phyloP scores from a whole-genome alignment of 2,329 filamentous ascomycete genomes.

The Lachnellula occidentalis region DNA sequence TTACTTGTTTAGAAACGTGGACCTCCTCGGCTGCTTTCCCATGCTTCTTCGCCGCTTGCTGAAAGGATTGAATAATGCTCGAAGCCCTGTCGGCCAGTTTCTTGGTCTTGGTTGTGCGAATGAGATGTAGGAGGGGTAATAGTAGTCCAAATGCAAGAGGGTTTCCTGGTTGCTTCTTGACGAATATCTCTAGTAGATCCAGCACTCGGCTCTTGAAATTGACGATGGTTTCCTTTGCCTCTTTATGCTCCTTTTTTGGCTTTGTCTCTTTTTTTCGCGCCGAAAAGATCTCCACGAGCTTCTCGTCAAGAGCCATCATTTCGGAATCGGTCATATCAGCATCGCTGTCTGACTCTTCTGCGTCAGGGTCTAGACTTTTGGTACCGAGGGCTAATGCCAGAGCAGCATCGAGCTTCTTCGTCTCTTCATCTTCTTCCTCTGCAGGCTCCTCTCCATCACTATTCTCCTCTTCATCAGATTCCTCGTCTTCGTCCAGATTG shows the following conservation, averaged over 20 bases:
- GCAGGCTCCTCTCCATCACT: constrained; percentile 35
- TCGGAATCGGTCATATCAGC: constrained; percentile 92
- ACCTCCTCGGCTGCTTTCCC: constrained; percentile 36
- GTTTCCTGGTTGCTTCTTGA: constrained; percentile 70
- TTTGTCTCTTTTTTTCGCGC: constrained; percentile 61
- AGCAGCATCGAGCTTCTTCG: constrained; percentile 56
- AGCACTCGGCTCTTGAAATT: constrained; percentile 94
- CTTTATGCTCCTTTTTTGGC: constrained; percentile 79
- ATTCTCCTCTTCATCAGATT: constrained; percentile 33
- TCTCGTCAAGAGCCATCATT: constrained; percentile 83
- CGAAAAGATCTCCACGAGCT: constrained; percentile 80
- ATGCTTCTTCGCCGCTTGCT: constrained; percentile 56
- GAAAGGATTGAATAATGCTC: constrained; percentile 67
- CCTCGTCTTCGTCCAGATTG: constrained; percentile 35
- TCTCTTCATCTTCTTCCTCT: constrained; percentile 33
- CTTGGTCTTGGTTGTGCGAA: constrained; percentile 71
- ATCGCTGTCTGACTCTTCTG: constrained; percentile 54
- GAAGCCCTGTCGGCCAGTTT: constrained; percentile 68
- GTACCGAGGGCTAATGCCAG: constrained; percentile 75
- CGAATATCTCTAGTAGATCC: constrained; percentile 79
- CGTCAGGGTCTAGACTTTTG: constrained; percentile 56
- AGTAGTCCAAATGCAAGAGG: constrained; percentile 64
- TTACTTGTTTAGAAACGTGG: constrained; percentile 37
- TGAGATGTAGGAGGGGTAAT: constrained; percentile 69
- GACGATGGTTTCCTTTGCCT: constrained; percentile 81